Base-by-base conservation (phyloP, 768 basidiomycete genomes). In the Lactarius hengduanensis region DNA sequence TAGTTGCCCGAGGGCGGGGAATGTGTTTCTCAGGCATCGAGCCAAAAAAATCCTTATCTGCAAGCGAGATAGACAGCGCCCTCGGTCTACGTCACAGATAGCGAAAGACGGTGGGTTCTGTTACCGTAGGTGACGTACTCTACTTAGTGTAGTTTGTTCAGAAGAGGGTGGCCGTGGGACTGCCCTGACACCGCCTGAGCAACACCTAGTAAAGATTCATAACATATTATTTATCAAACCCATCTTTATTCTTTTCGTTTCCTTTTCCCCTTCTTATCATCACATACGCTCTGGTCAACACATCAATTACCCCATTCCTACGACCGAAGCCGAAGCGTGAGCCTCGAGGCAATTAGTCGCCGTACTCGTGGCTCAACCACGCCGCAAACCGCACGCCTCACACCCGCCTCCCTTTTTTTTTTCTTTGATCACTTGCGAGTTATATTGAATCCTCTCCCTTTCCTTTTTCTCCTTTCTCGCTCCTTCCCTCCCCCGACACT, bases 361-460 rank as follows among this genome's bases (percentile, higher is more conserved):
- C 61, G 54, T 64, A 76, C 76, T 77, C 76, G 76, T 77, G 76
- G 76, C 73, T 61, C 74, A 70, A 22, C 38, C 76, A 76, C 76
- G 76, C 75, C 73, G 72, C 70, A 68, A 69, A 70, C 73, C 72
- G 70, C 74, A 71, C 74, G 72, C 70, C 73, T 69, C 67, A 66
- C 70, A 62, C 63, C 65, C 66, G 61, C 71, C 47, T 72, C 67
- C 71, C 69, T 63, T 71, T 71, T 71, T 72, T 70, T 68, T 66
- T 59, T 61, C 68, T 66, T 59, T 61, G 63, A 57, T 65, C 61
- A 57, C 57, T 47, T 61, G 47, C 64, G 45, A 66, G 59, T 65
- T 66, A 69, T 67, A 65, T 65, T 54, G 62, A 59, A 28, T 38
- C 43, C 67, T 38, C 32, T 68, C 65, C 70, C 61, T 66, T 68